Base-by-base conservation (phyloP, 2,329 filamentous ascomycete genomes). In the Pseudogymnoascus sp. region DNA sequence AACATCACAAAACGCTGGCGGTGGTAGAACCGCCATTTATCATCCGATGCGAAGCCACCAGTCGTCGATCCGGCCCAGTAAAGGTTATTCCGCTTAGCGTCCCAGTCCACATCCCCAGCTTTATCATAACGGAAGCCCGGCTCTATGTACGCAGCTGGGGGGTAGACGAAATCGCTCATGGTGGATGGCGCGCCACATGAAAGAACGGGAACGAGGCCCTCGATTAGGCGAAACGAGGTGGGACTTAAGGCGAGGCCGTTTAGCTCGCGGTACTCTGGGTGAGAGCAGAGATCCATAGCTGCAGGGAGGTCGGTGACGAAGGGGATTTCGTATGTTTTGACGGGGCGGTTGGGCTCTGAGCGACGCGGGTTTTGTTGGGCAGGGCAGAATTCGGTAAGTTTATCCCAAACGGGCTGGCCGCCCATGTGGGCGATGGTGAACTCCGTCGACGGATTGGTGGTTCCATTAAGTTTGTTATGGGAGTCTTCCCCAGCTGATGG, bases 11-110 rank as follows among this genome's bases (percentile, higher is more conserved):
- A 75, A 63, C 79, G 68, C 66, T 83, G 79, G 1, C 82, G 75
- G 17, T 84, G 81, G 40, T 74, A 77, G 1, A 69, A 58, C 0
- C 64, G 64, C 79, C 79, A 82, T 0, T 68, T 61, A 1, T 69
- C 64, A 26, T 50, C 35, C 8, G 71, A 68, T 0, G 70, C 72
- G 39, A 72, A 77, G 0, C 76, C 80, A 2, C 82, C 83, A 0
- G 82, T 84, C 0, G 76, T 82, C 0, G 78, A 81, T 0, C 83
- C 83, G 0, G 78, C 76, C 83, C 83, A 85, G 68, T 84, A 85
- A 0, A 84, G 66, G 2, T 76, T 77, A 36, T 79, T 77, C 1
- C 65, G 65, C 65, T 85, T 86, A 5, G 72, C 54, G 0, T 77
- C 69, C 81, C 81, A 85, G 0, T 71, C 67, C 0, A 76, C 39